phyloP scores from a whole-genome alignment of 1,284 basidiomycete genomes.

The Puccinia novopanici region DNA sequence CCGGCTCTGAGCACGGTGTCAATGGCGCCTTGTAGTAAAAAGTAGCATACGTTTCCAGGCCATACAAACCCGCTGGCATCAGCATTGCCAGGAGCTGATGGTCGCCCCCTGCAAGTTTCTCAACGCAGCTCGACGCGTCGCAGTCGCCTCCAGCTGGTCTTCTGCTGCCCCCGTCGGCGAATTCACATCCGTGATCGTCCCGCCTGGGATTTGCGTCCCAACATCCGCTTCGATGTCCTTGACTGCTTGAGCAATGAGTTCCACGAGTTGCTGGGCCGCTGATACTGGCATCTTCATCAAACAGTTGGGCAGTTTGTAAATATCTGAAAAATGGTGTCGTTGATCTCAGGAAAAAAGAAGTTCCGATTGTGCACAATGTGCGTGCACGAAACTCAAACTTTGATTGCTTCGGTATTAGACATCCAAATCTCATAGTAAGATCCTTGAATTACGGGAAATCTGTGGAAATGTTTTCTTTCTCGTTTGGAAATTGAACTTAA shows the following conservation, averaged over 20 bases:
- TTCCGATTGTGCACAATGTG: no score
- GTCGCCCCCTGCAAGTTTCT: conserved; percentile 22
- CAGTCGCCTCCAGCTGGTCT: conserved; percentile 2
- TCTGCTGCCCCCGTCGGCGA: background rate
- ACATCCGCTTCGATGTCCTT: conserved; percentile 25
- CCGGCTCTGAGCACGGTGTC: background rate
- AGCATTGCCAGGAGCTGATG: conserved; percentile 11
- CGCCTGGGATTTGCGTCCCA: conserved; percentile 14
- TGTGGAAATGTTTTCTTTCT: no score
- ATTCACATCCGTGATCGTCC: conserved; percentile 16
- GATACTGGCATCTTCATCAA: conserved; percentile 1
- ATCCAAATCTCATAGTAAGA: no score
- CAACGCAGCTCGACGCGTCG: background rate
- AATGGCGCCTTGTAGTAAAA: background rate
- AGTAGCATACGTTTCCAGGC: background rate
- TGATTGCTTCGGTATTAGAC: no score
- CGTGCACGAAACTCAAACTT: no score
- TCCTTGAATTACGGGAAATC: no score
- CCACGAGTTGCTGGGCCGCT: conserved; percentile 17
- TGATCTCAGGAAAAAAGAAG: no score
- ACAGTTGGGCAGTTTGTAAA: background rate
- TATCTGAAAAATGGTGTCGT: no score
- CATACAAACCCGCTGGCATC: conserved; percentile 1
- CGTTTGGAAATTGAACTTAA: no score
- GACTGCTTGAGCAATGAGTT: conserved; percentile 13